Base-by-base conservation (phyloP, 1,284 basidiomycete genomes). In the Moesziomyces sp. region DNA sequence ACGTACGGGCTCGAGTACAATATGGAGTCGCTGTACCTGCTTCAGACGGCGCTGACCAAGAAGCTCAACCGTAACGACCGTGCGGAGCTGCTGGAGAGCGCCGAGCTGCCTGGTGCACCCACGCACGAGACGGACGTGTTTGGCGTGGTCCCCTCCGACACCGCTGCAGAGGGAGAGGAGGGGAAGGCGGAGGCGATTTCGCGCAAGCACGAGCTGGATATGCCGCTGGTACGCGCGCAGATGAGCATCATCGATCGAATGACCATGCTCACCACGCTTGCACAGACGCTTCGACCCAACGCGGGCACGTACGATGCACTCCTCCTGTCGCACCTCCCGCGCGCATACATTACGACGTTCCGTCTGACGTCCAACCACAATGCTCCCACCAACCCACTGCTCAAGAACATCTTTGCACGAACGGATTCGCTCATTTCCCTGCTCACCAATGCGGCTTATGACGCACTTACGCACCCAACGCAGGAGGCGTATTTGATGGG, bases 221-320 rank as follows among this genome's bases (percentile, higher is more conserved):
- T 62, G 52, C 60, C 56, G n/a, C 46, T 74, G 3, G 66, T 62
- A 8, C 38, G 63, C 11, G 73, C 73, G 3, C 52, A 58, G 23
- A 28, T 75, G 0, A 38, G 44, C 16, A 55, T 75, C 48, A 63
- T 75, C 23, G 73, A 75, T 24, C 56, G 73, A 0, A 75, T 75
- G 73, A 23, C 57, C 2, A 23, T 71, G 19, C 35, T 61, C 28
- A 47, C 57, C 3, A 30, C 59, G 1, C 63, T 71, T 6, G 55
- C 68, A 3, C 16, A 58, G 21, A 28, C 46, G 11, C 16, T 28
- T 11, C 40, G 45, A 9, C 52, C 30, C 18, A 52, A 71, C 33
- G 48, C 13, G 14, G 6, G 13, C 6, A 16, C 35, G 35, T 38
- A 38, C 35, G 35, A 38, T 38, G 35, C 67, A 0, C 4, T 65